phyloP scores from a whole-genome alignment of 148 eudicot genomes.

The Talinum fruticosum region DNA sequence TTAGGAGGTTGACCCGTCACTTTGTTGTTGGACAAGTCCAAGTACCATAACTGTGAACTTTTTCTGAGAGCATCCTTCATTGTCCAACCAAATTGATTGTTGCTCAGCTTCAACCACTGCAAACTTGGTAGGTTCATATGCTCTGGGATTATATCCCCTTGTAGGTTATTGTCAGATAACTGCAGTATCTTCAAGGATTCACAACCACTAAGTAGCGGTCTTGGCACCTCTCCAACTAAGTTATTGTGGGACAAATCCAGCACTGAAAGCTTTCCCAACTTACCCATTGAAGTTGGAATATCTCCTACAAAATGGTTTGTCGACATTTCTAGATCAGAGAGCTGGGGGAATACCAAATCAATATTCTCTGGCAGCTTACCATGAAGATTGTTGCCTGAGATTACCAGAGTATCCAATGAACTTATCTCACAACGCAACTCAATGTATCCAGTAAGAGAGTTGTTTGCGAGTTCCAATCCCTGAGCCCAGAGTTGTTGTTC shows the following conservation, averaged over 20 bases:
- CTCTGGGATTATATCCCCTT: background rate
- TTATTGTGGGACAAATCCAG: constrained; percentile 4
- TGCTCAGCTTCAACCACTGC: background rate
- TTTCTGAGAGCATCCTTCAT: background rate
- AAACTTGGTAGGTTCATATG: constrained; percentile 6
- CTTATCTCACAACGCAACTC: background rate
- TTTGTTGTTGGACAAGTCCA: constrained; percentile 12
- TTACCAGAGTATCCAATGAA: background rate
- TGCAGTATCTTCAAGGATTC: background rate
- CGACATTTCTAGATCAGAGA: background rate
- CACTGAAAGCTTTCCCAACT: background rate
- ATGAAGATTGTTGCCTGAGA: constrained; percentile 9
- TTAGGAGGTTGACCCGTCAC: background rate
- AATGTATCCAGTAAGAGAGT: background rate
- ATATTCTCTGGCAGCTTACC: constrained; percentile 24
- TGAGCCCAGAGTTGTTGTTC: background rate
- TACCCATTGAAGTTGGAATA: background rate
- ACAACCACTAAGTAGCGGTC: background rate
- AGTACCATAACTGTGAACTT: background rate
- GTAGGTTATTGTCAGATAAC: background rate
- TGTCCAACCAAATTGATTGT: background rate
- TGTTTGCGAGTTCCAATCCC: background rate
- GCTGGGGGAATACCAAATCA: constrained; percentile 1
- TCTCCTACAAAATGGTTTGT: constrained; percentile 10
- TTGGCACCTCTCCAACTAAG: background rate